phyloP scores from a whole-genome alignment of 2,329 filamentous ascomycete genomes.

The Ceratocystis destructans region DNA sequence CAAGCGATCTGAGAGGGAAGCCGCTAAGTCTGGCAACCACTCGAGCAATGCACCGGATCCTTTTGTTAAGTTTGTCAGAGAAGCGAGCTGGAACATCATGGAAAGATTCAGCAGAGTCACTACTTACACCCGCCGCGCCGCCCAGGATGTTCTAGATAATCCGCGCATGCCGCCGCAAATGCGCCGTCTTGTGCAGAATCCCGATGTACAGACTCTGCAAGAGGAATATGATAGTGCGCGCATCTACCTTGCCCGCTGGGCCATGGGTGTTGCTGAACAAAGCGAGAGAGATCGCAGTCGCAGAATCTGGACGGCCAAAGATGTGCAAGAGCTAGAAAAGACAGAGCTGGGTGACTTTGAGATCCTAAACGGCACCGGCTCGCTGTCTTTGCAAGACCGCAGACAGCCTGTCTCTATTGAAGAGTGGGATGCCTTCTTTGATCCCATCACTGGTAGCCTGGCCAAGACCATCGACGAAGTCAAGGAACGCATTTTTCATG shows the following conservation, averaged over 20 bases:
- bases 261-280: slow-evolving; percentile 97
- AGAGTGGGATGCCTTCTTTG: slow-evolving; percentile 90
- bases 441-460: slow-evolving; percentile 57
- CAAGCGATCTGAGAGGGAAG: slow-evolving; percentile 25
- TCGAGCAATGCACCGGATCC: slow-evolving; percentile 58
- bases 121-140: slow-evolving; percentile 82
- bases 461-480: slow-evolving; percentile 78
- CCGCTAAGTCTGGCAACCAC: slow-evolving; percentile 32
- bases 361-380: slow-evolving; percentile 67
- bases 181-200: slow-evolving; percentile 68
- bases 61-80: slow-evolving; percentile 83
- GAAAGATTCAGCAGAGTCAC: slow-evolving; percentile 97
- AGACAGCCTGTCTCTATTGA: slow-evolving; percentile 63
- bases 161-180: slow-evolving; percentile 83
- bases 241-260: slow-evolving; percentile 89
- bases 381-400: slow-evolving; percentile 60
- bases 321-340: slow-evolving; percentile 86
- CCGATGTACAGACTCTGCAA: slow-evolving; percentile 86
- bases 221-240: slow-evolving; percentile 96
- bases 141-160: slow-evolving; percentile 83
- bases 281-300: slow-evolving; percentile 76
- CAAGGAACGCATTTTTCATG: slow-evolving; percentile 95
- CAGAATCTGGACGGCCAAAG: slow-evolving; percentile 82
- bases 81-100: slow-evolving; percentile 89
- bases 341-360: slow-evolving; percentile 95